Base-by-base conservation (phyloP, 1,284 basidiomycete genomes). In the Albatrellus sp. region DNA sequence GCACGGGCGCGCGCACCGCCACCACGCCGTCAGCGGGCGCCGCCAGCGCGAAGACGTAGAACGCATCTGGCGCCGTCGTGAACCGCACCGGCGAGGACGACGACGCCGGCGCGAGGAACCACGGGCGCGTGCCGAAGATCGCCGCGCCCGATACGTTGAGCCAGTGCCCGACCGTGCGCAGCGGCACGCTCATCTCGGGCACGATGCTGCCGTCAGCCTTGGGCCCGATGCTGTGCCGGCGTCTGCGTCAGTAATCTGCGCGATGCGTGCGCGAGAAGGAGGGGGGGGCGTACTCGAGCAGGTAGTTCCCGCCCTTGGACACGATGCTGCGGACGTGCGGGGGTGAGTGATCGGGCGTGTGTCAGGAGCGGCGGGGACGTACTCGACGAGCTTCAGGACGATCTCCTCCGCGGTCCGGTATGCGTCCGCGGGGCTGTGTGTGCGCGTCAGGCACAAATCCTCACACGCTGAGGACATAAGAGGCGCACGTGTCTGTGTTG, bases 21-120 rank as follows among this genome's bases (percentile, higher is more conserved):
- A 73, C 43, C 1, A 53, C 38, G 0, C 66, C 65, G 2, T 58
- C 42, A 2, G 45, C 46, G 0, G 69, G 71, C 6, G 57, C 57
- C 30, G 56, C 49, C 42, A 76, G 64, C 0, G 70, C 62, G 35
- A 75, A 57, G 50, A 78, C 63, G 53, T 70, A 78, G 50, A 78
- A 74, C 2, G 71, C 65, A 11, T 54, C 60, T 2, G 64, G 58
- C 0, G 69, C 75, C 5, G 69, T 73, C 19, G 69, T 63, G 57
- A 78, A 75, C 17, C 72, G 68, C 20, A 70, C 58, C 13, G 49
- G 43, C 14, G 32, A 34, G 42, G 49, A 46, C 2, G 34, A 46
- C 9, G 48, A 43, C 4, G 7, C 4, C 24, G 24, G 24, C 16
- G 42, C 39, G 28, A 53, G 45, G 24, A 44, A 53, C 52, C 52